Conservation (phyloP, 805 yeast genomes). For the Candida stauntonica region DNA sequence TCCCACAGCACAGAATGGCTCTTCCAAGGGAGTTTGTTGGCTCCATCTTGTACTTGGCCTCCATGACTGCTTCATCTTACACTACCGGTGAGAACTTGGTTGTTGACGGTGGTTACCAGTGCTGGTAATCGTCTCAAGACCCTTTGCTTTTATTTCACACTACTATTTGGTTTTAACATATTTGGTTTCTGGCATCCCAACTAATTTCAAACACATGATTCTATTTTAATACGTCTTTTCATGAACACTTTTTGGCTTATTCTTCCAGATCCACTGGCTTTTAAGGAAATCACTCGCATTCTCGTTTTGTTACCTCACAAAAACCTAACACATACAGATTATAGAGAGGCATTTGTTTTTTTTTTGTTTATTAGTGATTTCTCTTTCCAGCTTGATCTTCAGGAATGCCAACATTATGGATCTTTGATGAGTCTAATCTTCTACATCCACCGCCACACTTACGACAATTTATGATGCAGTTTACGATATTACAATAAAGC, state of each 20-base stretch:
- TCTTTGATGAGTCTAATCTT: too few species aligned
- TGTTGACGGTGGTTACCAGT: constrained; percentile 84
- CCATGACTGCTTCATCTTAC: constrained; percentile 66
- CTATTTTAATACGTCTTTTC: neutral
- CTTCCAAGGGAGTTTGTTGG: constrained; percentile 83
- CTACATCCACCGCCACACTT: too few species aligned
- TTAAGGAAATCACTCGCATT: too few species aligned
- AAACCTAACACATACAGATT: neutral
- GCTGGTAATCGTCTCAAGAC: constrained; percentile 46
- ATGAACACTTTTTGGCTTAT: neutral
- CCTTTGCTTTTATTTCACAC: neutral
- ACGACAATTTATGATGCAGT: constrained; percentile 3
- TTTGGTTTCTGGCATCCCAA: neutral
- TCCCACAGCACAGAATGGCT: constrained; percentile 81
- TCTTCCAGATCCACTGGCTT: neutral
- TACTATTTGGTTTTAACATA: constrained; percentile 1
- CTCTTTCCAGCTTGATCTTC: too few species aligned
- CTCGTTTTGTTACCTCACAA: neutral
- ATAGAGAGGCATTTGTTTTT: neutral
- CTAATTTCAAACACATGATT: neutral
- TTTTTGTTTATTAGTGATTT: too few species aligned
- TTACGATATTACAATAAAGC: too few species aligned
- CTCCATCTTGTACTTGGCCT: constrained; percentile 66
- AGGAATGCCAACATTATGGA: too few species aligned
- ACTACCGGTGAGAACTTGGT: constrained; percentile 81